These are phyloP conservation scores for Ichthyophthirius multifiliis DNA, from an alignment of 169 alveolate species.

Conservation along the genomic window DNA sequence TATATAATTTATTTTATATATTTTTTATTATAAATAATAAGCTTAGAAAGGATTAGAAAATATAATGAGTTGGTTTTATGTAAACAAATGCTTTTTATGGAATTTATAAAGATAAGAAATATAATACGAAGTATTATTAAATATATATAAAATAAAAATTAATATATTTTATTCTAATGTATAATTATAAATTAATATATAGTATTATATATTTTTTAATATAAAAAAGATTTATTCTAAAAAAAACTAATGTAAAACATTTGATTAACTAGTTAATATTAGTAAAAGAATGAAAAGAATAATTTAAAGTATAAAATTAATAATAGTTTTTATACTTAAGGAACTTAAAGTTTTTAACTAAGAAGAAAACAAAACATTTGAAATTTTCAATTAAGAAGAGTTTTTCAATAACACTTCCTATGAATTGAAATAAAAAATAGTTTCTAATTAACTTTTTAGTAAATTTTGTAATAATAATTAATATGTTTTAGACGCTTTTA, in stretches of 20 bases:
- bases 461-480: neutral
- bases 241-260: neutral
- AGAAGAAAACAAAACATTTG: neutral
- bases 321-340: neutral
- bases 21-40: neutral
- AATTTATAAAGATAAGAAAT: neutral
- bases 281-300: neutral
- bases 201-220: too few species aligned
- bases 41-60: neutral
- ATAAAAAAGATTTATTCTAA: neutral
- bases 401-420: neutral
- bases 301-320: neutral
- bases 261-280: neutral
- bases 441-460: neutral
- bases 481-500: neutral
- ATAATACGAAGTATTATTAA: neutral
- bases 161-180: neutral
- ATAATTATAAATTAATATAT: neutral
- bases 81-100: neutral
- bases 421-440: neutral
- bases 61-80: constrained; percentile 1
- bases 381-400: neutral
- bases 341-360: neutral
- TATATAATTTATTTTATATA: neutral
- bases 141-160: neutral